Conservation (phyloP, 2,329 filamentous ascomycete species). For the Xylaria sp. region DNA sequence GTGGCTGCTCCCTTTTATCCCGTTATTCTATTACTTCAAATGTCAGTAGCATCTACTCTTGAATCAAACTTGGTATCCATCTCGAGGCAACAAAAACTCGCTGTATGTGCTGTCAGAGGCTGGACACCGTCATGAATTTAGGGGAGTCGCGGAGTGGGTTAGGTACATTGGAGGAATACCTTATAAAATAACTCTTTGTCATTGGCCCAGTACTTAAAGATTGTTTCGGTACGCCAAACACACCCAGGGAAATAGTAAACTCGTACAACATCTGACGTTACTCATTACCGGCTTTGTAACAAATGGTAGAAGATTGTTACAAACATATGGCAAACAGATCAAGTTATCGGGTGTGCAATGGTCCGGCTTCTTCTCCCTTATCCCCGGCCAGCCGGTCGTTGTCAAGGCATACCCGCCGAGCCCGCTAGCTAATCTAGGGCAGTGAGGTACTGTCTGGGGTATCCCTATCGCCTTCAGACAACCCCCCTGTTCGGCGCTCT, state of each 20-base stretch:
- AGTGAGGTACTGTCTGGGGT: too few species aligned
- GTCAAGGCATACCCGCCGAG: neutral
- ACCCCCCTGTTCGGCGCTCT: conserved; percentile 5
- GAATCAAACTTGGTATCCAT: too few species aligned
- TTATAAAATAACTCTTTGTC: too few species aligned
- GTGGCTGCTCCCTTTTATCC: too few species aligned
- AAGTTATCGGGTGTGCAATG: neutral
- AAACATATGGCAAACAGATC: neutral
- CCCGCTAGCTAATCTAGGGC: conserved; percentile 3
- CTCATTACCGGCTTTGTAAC: neutral
- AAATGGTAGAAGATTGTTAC: neutral
- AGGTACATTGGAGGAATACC: too few species aligned
- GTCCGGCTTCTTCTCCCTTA: too few species aligned
- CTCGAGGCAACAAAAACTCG: too few species aligned
- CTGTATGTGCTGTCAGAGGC: too few species aligned
- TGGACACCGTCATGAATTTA: too few species aligned
- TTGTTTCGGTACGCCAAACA: neutral
- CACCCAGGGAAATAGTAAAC: neutral
- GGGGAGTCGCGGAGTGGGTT: too few species aligned
- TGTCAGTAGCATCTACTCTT: too few species aligned
- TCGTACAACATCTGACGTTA: neutral
- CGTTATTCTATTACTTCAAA: too few species aligned
- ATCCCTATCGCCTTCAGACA: neutral
- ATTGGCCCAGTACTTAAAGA: conserved; percentile 14
- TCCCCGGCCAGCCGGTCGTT: neutral